Evolutionary conservation across 2,329 filamentous ascomycete species (phyloP).

Genomic region (Calycina marina): DNA sequence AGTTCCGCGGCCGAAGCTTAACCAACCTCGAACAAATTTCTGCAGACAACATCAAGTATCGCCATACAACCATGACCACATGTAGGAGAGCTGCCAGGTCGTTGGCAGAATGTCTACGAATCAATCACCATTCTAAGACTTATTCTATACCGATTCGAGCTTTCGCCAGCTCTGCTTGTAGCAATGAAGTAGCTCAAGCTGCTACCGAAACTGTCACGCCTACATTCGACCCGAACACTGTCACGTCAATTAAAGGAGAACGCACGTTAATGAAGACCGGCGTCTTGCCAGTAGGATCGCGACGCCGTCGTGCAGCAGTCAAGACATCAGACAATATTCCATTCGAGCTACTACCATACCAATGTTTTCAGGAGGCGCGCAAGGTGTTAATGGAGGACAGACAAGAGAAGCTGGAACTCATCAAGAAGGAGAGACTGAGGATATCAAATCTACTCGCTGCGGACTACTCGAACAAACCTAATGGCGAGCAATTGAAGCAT

Average conservation of each 20-base stretch:
- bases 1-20: slow-evolving; percentile 7
- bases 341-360: slow-evolving; percentile 89
- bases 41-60: slow-evolving; percentile 9
- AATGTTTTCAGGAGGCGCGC: slow-evolving; percentile 93
- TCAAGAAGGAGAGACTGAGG: slow-evolving; percentile 50
- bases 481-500: slow-evolving; percentile 51
- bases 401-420: slow-evolving; percentile 62
- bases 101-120: slow-evolving; percentile 37
- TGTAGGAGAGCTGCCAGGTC: slow-evolving; percentile 44
- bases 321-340: slow-evolving; percentile 51
- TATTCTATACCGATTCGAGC: slow-evolving; percentile 15
- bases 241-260: slow-evolving; percentile 49
- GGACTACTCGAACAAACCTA: slow-evolving; percentile 39
- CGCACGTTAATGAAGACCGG: slow-evolving; percentile 53
- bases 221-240: slow-evolving; percentile 54
- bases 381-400: slow-evolving; percentile 70
- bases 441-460: slow-evolving; percentile 52
- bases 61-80: slow-evolving; percentile 35
- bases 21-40: slow-evolving; percentile 16
- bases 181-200: slow-evolving; percentile 24
- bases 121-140: slow-evolving; percentile 19
- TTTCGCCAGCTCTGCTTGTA: slow-evolving; percentile 24
- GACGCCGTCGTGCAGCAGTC: slow-evolving; percentile 65
- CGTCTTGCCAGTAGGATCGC: slow-evolving; percentile 63
- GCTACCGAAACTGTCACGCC: slow-evolving; percentile 14